Percentiles rank a stretch among this genome's conserved stretches.
Evolutionary conservation across 2,329 filamentous ascomycete genomes (phyloP).

Genomic region (Aspergillus eucalypticola): DNA sequence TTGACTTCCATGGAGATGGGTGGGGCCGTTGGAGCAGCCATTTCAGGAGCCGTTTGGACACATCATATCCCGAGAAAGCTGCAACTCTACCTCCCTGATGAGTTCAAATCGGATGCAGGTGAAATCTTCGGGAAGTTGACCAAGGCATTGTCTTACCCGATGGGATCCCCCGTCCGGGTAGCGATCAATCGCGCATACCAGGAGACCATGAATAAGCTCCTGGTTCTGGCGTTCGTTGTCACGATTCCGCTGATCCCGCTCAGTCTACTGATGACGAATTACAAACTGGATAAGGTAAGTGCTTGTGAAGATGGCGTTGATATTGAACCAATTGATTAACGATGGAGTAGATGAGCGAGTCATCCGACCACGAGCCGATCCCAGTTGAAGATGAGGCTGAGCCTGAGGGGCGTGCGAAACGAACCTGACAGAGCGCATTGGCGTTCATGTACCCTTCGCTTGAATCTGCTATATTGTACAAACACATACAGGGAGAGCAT

Average conservation of each 20-base stretch:
- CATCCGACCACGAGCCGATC: conserved; percentile 17
- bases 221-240: conserved; percentile 57
- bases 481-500: not conserved
- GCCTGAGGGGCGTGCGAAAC: conserved; percentile 27
- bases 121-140: conserved; percentile 55
- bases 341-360: conserved; percentile 30
- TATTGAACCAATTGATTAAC: conserved; percentile 12
- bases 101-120: conserved; percentile 42
- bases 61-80: conserved; percentile 58
- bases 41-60: conserved; percentile 67
- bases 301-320: not conserved
- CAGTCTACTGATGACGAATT: conserved; percentile 59
- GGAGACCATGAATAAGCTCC: conserved; percentile 62
- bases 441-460: not conserved
- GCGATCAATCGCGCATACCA: conserved; percentile 67
- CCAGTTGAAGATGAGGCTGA: conserved; percentile 18
- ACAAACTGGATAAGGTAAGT: conserved; percentile 54
- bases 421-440: conserved; percentile 21
- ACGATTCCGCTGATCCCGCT: conserved; percentile 59
- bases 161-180: conserved; percentile 57
- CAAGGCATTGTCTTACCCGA: conserved; percentile 58
- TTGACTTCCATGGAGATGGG: conserved; percentile 63
- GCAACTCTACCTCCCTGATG: conserved; percentile 51
- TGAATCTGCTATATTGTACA: not conserved
- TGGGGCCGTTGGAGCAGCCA: conserved; percentile 59